A percentile compares a stretch with the other conserved stretches of the same genome.
These are phyloP conservation scores for Silene vulgaris DNA, from an alignment of 179 eudicot species.

Conservation along the genomic window DNA sequence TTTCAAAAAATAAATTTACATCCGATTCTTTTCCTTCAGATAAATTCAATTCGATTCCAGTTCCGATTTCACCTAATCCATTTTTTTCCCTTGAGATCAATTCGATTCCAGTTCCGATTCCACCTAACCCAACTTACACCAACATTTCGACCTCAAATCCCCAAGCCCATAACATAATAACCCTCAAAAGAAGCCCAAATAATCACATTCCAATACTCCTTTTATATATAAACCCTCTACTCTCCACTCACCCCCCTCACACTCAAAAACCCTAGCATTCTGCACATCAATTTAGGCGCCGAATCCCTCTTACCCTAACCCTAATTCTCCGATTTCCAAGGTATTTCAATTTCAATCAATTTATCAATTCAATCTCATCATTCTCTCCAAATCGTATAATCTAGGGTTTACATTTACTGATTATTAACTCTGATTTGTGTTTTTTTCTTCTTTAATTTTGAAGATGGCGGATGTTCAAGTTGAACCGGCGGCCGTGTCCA, in stretches of 20 bases:
- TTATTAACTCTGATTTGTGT: neutral
- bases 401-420: neutral
- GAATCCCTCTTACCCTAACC: neutral
- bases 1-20: too few relatives aligned
- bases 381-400: neutral
- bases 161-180: too few relatives aligned
- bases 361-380: neutral
- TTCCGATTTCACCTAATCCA: too few relatives aligned
- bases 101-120: too few relatives aligned
- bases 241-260: neutral
- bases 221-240: neutral
- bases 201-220: neutral
- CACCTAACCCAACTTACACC: too few relatives aligned
- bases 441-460: neutral
- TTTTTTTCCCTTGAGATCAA: too few relatives aligned
- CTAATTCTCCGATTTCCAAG: neutral
- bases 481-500: neutral
- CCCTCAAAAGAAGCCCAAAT: neutral
- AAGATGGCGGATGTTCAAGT: constrained; percentile 2
- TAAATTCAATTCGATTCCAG: too few relatives aligned
- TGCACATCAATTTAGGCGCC: neutral
- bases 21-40: too few relatives aligned
- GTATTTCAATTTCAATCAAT: neutral
- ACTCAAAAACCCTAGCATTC: neutral
- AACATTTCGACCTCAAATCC: too few relatives aligned